phyloP scores from a whole-genome alignment of 441 rosid genomes.

The Theobroma grandiflorum region DNA sequence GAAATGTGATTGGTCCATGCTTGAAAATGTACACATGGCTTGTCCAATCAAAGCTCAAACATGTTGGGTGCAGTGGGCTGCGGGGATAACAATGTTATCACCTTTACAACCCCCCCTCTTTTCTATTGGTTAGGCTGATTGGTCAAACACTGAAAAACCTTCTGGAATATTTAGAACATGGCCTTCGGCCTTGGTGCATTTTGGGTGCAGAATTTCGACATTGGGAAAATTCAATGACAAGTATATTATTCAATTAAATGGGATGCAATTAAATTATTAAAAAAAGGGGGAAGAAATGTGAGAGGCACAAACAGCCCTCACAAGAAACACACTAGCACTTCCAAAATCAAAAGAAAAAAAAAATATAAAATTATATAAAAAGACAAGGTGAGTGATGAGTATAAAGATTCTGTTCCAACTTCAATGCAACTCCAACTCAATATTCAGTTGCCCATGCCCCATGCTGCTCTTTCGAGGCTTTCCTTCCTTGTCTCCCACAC shows the following conservation, averaged over 20 bases:
- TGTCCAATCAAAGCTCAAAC: conserved; percentile 15
- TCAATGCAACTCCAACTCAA: conserved; percentile 19
- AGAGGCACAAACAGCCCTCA: conserved; percentile 13
- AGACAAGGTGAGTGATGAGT: conserved; percentile 22
- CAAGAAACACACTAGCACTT: not conserved
- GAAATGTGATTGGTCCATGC: conserved; percentile 5
- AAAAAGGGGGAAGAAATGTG: not conserved
- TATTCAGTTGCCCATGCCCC: conserved; percentile 28
- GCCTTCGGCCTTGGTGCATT: not conserved
- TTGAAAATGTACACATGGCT: conserved; percentile 6
- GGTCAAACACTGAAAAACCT: conserved; percentile 32
- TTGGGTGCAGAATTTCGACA: not conserved
- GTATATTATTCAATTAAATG: not conserved
- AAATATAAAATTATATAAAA: not conserved
- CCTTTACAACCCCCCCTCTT: too few species aligned
- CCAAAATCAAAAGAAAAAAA: conserved; percentile 5
- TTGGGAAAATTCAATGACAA: not conserved
- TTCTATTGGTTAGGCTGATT: not conserved
- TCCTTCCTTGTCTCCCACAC: conserved; percentile 10
- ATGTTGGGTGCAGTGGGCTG: not conserved
- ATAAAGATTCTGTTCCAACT: conserved; percentile 23
- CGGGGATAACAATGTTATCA: not conserved
- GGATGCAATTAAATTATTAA: not conserved
- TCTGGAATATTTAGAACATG: not conserved
- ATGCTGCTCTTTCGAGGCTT: conserved; percentile 1